Base-by-base conservation (phyloP, 495 filamentous ascomycete genomes). In the Aspergillus nidulans region DNA sequence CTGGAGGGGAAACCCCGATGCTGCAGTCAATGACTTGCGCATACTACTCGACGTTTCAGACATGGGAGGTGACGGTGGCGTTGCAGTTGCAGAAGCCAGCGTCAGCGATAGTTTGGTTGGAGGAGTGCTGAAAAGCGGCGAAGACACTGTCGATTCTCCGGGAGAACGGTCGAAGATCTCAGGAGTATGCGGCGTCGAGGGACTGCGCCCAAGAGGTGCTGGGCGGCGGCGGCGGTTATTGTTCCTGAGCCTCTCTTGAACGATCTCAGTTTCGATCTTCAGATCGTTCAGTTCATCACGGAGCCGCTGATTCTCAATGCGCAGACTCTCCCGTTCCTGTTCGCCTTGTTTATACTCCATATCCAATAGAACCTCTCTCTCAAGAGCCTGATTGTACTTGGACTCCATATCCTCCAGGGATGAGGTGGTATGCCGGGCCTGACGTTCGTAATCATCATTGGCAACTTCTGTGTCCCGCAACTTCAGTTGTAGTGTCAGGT, bases 361-460 rank as follows among this genome's bases (percentile, higher is more conserved):
- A 66, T 98, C 94, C 69, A 96, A 78, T 81, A 98, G 85, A 28
- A 98, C 94, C 15, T 77, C 82, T 51, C 94, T 78, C 72, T 98
- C 94, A 58, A 97, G 95, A 3, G 91, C 84, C 16, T 92, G 80
- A 68, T 96, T 97, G 70, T 91, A 96, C 67, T 97, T 98, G 50
- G 89, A 92, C 70, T 97, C 94, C 67, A 98, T 73, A 66, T 97
- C 94, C 75, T 98, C 95, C 59, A 97, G 81, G 53, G 92, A 97
- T 41, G 92, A 96, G 16, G 87, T 88, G 16, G 90, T 96, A 63
- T 96, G 90, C 55, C 94, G 84, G 54, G 92, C 91, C 71, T 97
- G 91, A 53, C 92, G 85, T 72, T 98, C 94, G 66, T 91, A 96
- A 68, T 98, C 94, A 79, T 98, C 94, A 71, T 98, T 98, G 58